Conservation (phyloP, 2,329 filamentous ascomycete species). For the Trichoderma sp. region DNA sequence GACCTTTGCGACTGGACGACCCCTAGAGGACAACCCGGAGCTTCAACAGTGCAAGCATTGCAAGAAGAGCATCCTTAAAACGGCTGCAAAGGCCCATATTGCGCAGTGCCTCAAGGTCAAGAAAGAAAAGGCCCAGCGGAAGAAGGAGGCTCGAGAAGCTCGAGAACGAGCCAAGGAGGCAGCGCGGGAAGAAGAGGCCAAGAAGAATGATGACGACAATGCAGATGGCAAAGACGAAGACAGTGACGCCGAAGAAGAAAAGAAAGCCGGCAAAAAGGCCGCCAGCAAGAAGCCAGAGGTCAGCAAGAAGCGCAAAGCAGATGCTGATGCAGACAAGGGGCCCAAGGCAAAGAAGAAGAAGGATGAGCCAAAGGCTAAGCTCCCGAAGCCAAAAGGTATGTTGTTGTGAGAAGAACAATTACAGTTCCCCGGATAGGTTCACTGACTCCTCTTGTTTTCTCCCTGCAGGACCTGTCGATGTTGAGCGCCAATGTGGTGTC, state of each 20-base stretch:
- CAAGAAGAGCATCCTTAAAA: conserved; percentile 80
- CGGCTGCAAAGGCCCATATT: conserved; percentile 74
- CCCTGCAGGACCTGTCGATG: conserved; percentile 72
- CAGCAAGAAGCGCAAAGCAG: conserved; percentile 76
- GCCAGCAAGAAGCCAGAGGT: conserved; percentile 67
- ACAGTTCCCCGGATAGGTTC: background rate
- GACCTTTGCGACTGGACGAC: conserved; percentile 77
- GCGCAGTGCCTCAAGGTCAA: conserved; percentile 81
- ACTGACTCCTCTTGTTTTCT: background rate
- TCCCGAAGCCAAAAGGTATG: conserved; percentile 75
- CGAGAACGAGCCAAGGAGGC: conserved; percentile 63
- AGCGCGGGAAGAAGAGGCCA: conserved; percentile 55
- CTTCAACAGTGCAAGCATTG: conserved; percentile 89
- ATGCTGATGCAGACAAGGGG: conserved; percentile 73
- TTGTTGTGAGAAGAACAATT: background rate
- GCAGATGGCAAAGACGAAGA: conserved; percentile 50
- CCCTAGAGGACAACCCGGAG: conserved; percentile 76
- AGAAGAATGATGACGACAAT: conserved; percentile 49
- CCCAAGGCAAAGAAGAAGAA: conserved; percentile 94
- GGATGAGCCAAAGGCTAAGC: conserved; percentile 81
- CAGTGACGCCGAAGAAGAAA: conserved; percentile 46
- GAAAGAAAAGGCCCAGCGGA: conserved; percentile 74
- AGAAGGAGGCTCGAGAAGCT: conserved; percentile 71
- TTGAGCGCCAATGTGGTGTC: conserved; percentile 91
- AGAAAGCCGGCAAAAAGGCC: conserved; percentile 57